Percentiles rank a stretch among this genome's conserved stretches.
phyloP scores from a whole-genome alignment of 179 eudicot genomes.

The Corrigiola litoralis region DNA sequence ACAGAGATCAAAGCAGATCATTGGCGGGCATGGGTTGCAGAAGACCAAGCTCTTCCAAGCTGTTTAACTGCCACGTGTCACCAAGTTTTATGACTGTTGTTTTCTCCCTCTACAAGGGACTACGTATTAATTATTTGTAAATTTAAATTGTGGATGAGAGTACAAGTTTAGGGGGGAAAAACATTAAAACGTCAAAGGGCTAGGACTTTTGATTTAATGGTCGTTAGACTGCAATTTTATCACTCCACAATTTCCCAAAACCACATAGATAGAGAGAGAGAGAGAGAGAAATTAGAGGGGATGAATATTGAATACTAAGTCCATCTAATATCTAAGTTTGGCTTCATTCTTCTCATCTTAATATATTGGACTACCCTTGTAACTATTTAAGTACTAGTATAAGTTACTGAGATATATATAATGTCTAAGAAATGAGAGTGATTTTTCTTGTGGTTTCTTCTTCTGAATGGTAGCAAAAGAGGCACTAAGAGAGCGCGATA shows the following conservation, averaged over 20 bases:
- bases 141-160: too few relatives aligned
- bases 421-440: too few relatives aligned
- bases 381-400: too few relatives aligned
- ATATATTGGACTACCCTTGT: background rate
- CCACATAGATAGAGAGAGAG: slow-evolving; percentile 11
- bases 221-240: background rate
- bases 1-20: slow-evolving; percentile 4
- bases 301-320: background rate
- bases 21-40: slow-evolving; percentile 21
- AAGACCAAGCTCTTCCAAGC: background rate
- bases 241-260: slow-evolving; percentile 32
- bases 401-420: too few relatives aligned
- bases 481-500: slow-evolving; percentile 3
- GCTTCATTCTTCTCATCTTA: background rate
- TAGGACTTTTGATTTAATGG: background rate
- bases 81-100: background rate
- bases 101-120: background rate
- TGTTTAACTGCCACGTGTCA: slow-evolving; percentile 12
- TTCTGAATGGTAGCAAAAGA: background rate
- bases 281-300: background rate
- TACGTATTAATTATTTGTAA: background rate
- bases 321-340: background rate
- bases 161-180: background rate
- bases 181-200: slow-evolving; percentile 6
- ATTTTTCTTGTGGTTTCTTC: background rate